Conservation (phyloP, 169 alveolate genomes). For the Hammondia hammondi region DNA sequence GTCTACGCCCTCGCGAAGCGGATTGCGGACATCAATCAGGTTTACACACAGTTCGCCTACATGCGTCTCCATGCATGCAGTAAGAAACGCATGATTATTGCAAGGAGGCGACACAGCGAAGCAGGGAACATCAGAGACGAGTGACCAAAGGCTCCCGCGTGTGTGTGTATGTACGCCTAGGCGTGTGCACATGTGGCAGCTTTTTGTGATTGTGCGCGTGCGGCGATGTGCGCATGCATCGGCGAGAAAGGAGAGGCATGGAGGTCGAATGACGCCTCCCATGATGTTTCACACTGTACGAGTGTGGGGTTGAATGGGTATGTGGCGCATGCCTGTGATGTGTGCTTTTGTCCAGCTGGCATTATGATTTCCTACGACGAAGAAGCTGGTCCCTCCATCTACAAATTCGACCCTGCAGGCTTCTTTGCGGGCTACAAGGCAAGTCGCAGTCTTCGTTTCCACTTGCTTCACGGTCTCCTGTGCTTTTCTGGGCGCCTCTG, state of each 20-base stretch:
- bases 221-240: slow-evolving; percentile 47
- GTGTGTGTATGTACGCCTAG: neutral
- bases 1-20: slow-evolving; percentile 92
- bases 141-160: neutral
- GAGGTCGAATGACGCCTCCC: too few species aligned
- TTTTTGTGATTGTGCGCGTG: neutral
- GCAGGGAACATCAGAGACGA: neutral
- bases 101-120: neutral
- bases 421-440: slow-evolving; percentile 93
- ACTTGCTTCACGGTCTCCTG: neutral
- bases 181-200: neutral
- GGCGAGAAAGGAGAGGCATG: too few species aligned
- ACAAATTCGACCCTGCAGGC: slow-evolving; percentile 97
- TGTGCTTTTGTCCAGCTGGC: slow-evolving; percentile 80
- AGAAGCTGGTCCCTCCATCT: slow-evolving; percentile 93
- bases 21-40: slow-evolving; percentile 92
- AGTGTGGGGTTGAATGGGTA: too few species aligned
- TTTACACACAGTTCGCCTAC: slow-evolving; percentile 95
- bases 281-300: too few species aligned
- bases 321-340: too few species aligned
- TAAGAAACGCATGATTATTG: slow-evolving; percentile 70
- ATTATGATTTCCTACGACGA: slow-evolving; percentile 93
- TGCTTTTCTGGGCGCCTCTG: neutral
- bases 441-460: neutral
- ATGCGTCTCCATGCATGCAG: slow-evolving; percentile 94